Evolutionary conservation across 2,329 filamentous ascomycete genomes (phyloP), one percentile per base, ranked within the genome.

Genomic region (Colletotrichum sp.): DNA sequence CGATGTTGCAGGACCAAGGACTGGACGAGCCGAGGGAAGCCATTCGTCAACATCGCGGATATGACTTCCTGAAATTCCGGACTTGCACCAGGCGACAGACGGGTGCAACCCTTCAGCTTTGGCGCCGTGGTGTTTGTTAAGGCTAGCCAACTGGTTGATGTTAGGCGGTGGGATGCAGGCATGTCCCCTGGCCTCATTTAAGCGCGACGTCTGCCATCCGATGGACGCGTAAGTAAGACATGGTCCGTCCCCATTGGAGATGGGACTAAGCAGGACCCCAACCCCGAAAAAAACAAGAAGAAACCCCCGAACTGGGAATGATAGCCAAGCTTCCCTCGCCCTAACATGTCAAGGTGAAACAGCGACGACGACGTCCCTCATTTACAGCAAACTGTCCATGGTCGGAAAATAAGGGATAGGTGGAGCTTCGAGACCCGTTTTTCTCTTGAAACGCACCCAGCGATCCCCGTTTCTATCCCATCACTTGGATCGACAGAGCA

Each of bases 131-230:
- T 68, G 57, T 71, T 71, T 52, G 60, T 64, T 36, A 64, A 64
- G 63, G 73, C 64, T 73, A 59, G 32, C 16, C n/a, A 16, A 28
- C 21, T 39, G 32, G 5, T 26, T 30, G 36, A n/a, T 6, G 7
- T 52, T 21, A 13, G 44, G 44, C 10, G n/a, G 44, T 52, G n/a
- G 44, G 30, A 55, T 24, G 63, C 64, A 68, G 44, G 73, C 70
- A 76, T 76, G 26, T n/a, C 26, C 70, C 73, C 70, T 76, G 73
- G 57, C 64, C 34, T 76, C 70, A 65, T 76, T 65, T 76, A 76
- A 59, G 28, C 70, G 70, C 65, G 59, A 74, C 70, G 36, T 69
- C 32, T 65, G 49, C 44, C 34, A 68, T 73, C 64, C 24, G 59
- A 76, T 68, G 64, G 57, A 68, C 70, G 73, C 59, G 70, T 73